Evolutionary conservation across 768 basidiomycete genomes (phyloP).

Genomic region (Kwoniella heveanensis): DNA sequence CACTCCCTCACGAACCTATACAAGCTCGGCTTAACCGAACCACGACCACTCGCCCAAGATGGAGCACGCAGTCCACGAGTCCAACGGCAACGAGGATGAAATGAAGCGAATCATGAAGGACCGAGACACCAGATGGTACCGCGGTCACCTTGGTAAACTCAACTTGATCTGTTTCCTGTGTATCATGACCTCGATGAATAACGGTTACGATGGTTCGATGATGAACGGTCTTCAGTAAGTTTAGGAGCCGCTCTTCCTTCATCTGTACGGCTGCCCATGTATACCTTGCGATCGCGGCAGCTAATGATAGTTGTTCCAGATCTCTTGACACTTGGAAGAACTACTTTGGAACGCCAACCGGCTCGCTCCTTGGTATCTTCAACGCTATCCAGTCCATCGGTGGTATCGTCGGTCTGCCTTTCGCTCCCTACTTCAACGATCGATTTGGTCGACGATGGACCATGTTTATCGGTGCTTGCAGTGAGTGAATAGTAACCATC

Average conservation of each 20-base stretch:
- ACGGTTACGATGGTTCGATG: conserved; percentile 61
- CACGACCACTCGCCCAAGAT: conserved; percentile 6
- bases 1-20: no score
- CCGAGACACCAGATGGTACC: conserved; percentile 42
- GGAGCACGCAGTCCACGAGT: conserved; percentile 31
- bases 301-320: no score
- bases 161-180: conserved; percentile 59
- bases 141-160: conserved; percentile 29
- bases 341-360: conserved; percentile 62
- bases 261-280: no score
- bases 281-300: no score
- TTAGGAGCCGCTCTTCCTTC: no score
- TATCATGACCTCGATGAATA: conserved; percentile 67
- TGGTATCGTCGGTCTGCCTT: conserved; percentile 63
- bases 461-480: conserved; percentile 57
- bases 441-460: conserved; percentile 61
- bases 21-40: no score
- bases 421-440: conserved; percentile 61
- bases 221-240: conserved; percentile 60
- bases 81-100: conserved; percentile 9
- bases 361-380: conserved; percentile 25
- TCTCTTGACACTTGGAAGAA: conserved; percentile 68
- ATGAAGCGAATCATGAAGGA: conserved; percentile 16
- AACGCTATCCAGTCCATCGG: conserved; percentile 69
- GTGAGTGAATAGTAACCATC: no score